Evolutionary conservation across 345 rosid genomes (phyloP), one percentile per base, ranked within the genome.

Genomic region (Syzygium grande): DNA sequence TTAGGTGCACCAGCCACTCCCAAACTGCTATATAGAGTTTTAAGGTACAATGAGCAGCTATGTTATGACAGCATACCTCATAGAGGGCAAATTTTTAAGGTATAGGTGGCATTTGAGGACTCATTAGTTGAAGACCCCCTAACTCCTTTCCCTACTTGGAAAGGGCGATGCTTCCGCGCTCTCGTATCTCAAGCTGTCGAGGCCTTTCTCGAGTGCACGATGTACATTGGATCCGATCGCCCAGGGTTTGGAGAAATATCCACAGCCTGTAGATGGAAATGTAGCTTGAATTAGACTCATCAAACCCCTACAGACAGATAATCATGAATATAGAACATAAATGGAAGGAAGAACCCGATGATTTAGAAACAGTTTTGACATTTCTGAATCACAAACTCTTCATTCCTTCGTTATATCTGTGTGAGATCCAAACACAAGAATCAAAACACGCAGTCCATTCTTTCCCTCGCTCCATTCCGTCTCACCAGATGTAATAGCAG

Each of bases 241-340:
- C 97, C 98, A 6, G 96, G 98, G 88, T 94, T 96, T 17, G 99
- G 99, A 91, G 99, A 96, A 90, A 96, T 93, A 90, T 97, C 97
- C 87, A 94, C 98, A 52, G 98, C 97, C 99, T 97, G 96, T 77
- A 90, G 49, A 87, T 25, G 89, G 52, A 30, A 61, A 63, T 52
- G n/a, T 85, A 21, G 73, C 38, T 3, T 12, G 54, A 77, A 58
- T 13, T 41, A 6, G 13, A 0, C 34, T 8, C 9, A 2, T n/a
- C 41, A 79, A 87, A 38, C 23, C 9, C 49, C 2, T 0, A 19
- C 51, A 77, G 29, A 80, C 22, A 9, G 53, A 19, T 23, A 14
- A 51, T 38, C 5, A 9, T n/a, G 80, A 73, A 73, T 0, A 19
- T 9, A 73, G 14, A 73, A 73, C 14, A 73, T 38, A 38, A 34